These are phyloP conservation scores for Aureobasidium sp. DNA, from an alignment of 2,329 filamentous ascomycete species.

Conservation along the genomic window DNA sequence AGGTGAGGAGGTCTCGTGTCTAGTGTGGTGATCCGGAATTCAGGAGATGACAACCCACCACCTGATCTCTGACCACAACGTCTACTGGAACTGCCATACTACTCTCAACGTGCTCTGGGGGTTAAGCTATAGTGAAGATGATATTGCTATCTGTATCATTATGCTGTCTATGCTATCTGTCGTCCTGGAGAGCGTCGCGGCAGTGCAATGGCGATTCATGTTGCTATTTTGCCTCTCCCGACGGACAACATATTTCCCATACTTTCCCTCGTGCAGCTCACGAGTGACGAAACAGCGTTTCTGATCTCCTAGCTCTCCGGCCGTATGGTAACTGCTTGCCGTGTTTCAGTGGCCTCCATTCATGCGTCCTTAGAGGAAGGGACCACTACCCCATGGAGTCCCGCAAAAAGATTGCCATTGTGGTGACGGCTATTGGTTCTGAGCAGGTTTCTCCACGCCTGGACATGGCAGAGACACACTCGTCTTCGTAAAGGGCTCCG, in stretches of 20 bases:
- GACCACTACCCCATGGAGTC: not conserved
- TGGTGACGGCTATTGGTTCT: not conserved
- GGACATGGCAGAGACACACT: not conserved
- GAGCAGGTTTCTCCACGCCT: not conserved
- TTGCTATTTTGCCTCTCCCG: not conserved
- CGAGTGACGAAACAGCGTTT: not conserved
- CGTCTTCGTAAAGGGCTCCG: not conserved
- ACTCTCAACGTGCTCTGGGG: not conserved
- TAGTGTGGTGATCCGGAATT: not conserved
- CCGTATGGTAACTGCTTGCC: not conserved
- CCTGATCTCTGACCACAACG: not conserved
- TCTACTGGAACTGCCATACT: not conserved
- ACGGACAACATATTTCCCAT: not conserved
- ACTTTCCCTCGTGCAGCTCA: not conserved
- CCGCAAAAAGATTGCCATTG: not conserved
- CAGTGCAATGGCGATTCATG: too few relatives aligned
- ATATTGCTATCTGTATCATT: not conserved
- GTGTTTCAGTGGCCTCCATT: not conserved
- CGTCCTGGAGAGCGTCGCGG: not conserved
- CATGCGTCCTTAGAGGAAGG: not conserved
- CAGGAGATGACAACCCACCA: not conserved
- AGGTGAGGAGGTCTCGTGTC: constrained; percentile 9
- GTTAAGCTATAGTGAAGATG: too few relatives aligned
- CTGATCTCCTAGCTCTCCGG: not conserved
- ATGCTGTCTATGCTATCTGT: not conserved